Conservation (phyloP, 495 filamentous ascomycete genomes). For the Daldinia loculata region DNA sequence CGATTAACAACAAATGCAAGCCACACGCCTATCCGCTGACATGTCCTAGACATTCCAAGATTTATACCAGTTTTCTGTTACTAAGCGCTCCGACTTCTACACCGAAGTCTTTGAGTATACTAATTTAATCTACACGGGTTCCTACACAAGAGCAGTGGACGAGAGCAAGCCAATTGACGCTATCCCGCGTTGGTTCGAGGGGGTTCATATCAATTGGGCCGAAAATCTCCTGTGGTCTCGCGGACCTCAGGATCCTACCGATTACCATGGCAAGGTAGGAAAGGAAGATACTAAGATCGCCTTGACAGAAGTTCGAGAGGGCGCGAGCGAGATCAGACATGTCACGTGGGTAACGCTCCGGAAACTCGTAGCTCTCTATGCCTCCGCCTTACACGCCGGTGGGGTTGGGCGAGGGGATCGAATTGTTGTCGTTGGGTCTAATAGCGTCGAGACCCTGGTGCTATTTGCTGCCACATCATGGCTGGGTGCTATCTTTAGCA, state of each 20-base stretch:
- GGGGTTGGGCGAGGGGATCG: constrained; percentile 76
- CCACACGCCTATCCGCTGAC: constrained; percentile 16
- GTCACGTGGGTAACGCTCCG: constrained; percentile 72
- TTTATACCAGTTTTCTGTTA: constrained; percentile 70
- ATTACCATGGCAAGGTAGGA: constrained; percentile 51
- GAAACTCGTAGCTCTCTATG: constrained; percentile 60
- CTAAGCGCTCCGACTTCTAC: constrained; percentile 71
- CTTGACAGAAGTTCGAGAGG: constrained; percentile 76
- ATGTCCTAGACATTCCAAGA: constrained; percentile 65
- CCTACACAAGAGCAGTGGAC: constrained; percentile 69
- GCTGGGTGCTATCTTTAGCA: constrained; percentile 75
- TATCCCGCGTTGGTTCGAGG: constrained; percentile 74
- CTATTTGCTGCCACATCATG: constrained; percentile 71
- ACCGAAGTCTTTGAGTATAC: constrained; percentile 66
- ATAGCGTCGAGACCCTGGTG: constrained; percentile 74
- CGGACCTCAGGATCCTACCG: constrained; percentile 36
- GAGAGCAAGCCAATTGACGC: constrained; percentile 71
- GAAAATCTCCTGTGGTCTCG: constrained; percentile 69
- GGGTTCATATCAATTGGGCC: constrained; percentile 68
- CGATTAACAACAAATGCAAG: neutral
- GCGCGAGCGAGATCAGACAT: constrained; percentile 61
- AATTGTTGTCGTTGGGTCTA: constrained; percentile 73
- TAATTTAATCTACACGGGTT: constrained; percentile 68
- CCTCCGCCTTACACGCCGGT: constrained; percentile 67
- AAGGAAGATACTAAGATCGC: constrained; percentile 78